Base-by-base conservation (phyloP, 129 eudicot species). In the Flaveria brownii region DNA sequence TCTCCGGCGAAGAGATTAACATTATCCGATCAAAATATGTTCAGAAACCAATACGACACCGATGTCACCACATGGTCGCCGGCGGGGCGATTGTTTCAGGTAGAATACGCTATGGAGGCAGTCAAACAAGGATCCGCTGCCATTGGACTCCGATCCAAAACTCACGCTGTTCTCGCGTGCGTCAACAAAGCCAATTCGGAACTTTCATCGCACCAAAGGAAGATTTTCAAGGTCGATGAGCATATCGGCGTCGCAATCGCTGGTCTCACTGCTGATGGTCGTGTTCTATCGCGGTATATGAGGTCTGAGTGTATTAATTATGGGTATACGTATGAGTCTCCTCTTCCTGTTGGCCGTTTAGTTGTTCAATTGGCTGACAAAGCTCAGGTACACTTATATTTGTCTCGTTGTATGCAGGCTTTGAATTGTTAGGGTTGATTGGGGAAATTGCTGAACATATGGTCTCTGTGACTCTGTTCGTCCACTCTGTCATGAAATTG, bases 31-130 rank as follows among this genome's bases (percentile, higher is more conserved):
- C 55, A 39, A 61, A 74, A 42, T 1, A 90, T 93, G 98, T 93
- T 93, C 51, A 83, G 98, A 46, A 93, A 93, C 81, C 98, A 93
- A 79, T 93, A 89, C 83, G 97, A 89, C 74, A 89, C 92, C 26
- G 96, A 85, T 68, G 96, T 87, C 47, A 92, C 95, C 7, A 93
- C 98, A 67, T 93, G 98, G 98, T 85, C 91, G 26, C 98, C 98
- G n/a, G 92, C 92, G 20, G 98, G 98, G 16, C 78, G 98, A 46
- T 82, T 94, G 9, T 94, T 94, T 70, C 98, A 94, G 75, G 97
- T 94, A 6, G 98, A 94, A 46, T 94, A 94, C 90, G 98, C 98
- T 17, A 94, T 94, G 98, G 98, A 94, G 82, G 98, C 98, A 2
- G 98, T 94, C 30, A 94, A 94, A 84, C 98, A 94, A 78, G 98